Evolutionary conservation across 495 filamentous ascomycete genomes (phyloP), one percentile per base, ranked within the genome.

Genomic region (Aspergillus cavernicola): DNA sequence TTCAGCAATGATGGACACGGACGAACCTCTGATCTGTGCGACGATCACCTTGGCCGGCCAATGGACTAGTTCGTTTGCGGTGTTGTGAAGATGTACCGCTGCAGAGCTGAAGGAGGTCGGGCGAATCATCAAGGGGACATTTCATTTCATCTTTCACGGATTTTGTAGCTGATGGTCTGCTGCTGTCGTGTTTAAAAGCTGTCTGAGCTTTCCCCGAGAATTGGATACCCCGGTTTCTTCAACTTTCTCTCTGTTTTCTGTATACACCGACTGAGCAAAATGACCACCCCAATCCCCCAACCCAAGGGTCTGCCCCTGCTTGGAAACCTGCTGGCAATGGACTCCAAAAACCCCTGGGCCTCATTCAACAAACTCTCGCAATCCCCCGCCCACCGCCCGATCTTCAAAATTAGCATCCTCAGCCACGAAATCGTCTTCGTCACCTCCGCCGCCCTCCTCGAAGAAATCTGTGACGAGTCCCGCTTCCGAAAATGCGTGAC

Each of bases 381-480:
- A 16, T 6, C 5, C n/a, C n/a, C n/a, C 39, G 5, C 11, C 44
- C 19, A 43, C 80, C 85, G 85, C 53, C 80, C 84, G 48, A 88
- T 90, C 58, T 89, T 85, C 72, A 81, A 85, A 59, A 80, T 90
- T 64, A 81, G 76, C n/a, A 68, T 79, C 11, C 68, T 75, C 32
- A 67, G 76, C 55, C 59, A 79, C 37, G 71, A 76, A 40, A 69
- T 79, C 50, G 70, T 82, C 49, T 76, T 83, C 60, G 68, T 84
- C 44, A 67, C 69, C 15, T 76, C 74, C 50, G 79, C 81, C 36
- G 78, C 74, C 16, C 70, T 91, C 5, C 63, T 87, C 11, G 73
- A 88, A 41, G 88, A 91, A 64, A 65, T 87, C 28, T 90, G 83
- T 65, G 84, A 92, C 61, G 82, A 89, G 66, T 82, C 68, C 23